These are phyloP conservation scores for Scleroderma bovista DNA, from an alignment of 768 basidiomycete species.

Conservation along the genomic window DNA sequence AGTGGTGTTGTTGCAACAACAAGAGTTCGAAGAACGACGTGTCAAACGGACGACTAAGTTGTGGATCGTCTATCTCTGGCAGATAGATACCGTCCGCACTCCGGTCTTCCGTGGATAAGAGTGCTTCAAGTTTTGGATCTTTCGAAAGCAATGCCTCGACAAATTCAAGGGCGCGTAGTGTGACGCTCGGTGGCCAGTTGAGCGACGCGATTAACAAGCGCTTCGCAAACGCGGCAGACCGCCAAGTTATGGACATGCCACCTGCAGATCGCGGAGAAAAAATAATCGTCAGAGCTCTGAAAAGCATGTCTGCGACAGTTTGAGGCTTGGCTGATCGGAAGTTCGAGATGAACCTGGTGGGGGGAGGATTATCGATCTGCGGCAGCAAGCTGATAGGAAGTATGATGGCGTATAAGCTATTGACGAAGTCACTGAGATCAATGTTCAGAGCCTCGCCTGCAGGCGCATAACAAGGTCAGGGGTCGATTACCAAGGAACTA, in stretches of 20 bases:
- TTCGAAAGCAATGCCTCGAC: slow-evolving; percentile 65
- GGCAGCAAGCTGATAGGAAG: slow-evolving; percentile 42
- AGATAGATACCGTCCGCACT: slow-evolving; percentile 80
- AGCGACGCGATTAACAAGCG: slow-evolving; percentile 59
- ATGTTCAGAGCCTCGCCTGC: slow-evolving; percentile 94
- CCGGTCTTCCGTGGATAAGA: slow-evolving; percentile 85
- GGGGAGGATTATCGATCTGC: slow-evolving; percentile 49
- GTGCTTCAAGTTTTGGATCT: slow-evolving; percentile 75
- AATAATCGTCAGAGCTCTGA: slow-evolving; percentile 75
- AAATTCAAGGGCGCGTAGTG: slow-evolving; percentile 55
- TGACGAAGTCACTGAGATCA: slow-evolving; percentile 81
- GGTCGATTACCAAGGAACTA: slow-evolving; percentile 4
- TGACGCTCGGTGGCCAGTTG: slow-evolving; percentile 68
- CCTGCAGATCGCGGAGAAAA: slow-evolving; percentile 71
- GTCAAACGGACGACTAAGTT: slow-evolving; percentile 75
- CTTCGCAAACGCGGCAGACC: not conserved
- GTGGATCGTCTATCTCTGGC: slow-evolving; percentile 85
- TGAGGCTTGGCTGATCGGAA: slow-evolving; percentile 24
- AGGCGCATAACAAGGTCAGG: slow-evolving; percentile 1
- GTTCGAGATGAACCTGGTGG: slow-evolving; percentile 12
- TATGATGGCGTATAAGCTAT: slow-evolving; percentile 78
- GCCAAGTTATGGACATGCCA: slow-evolving; percentile 48
- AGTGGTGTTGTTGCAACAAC: slow-evolving; percentile 53
- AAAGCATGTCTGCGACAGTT: slow-evolving; percentile 66
- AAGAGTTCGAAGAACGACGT: slow-evolving; percentile 85